These are phyloP conservation scores for Quercus lobata DNA, from an alignment of 331 rosid species.

Conservation along the genomic window DNA sequence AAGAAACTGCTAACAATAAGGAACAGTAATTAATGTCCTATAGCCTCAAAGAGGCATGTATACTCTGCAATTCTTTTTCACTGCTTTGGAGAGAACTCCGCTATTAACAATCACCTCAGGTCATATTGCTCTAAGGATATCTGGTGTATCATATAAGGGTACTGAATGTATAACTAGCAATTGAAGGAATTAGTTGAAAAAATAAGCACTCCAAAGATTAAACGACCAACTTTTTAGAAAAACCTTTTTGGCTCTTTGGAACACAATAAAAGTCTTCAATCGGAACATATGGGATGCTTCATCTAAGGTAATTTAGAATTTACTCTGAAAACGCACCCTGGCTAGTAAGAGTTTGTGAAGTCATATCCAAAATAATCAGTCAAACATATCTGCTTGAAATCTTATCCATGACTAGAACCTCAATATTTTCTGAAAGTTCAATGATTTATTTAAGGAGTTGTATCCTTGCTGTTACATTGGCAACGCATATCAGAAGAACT, in stretches of 20 bases:
- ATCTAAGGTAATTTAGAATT: not conserved
- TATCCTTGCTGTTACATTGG: not conserved
- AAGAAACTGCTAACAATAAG: not conserved
- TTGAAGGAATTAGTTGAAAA: not conserved
- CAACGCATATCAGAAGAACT: too few species aligned
- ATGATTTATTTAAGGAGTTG: not conserved
- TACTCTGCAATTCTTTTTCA: not conserved
- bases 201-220: too few species aligned
- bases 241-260: not conserved
- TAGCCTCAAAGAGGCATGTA: not conserved
- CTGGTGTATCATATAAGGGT: not conserved
- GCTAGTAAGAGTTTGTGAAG: too few species aligned
- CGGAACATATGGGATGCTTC: not conserved
- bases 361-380: not conserved
- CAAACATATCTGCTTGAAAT: not conserved
- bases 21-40: not conserved
- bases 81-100: not conserved
- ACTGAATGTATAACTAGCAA: not conserved
- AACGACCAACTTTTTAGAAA: not conserved
- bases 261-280: not conserved
- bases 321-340: too few species aligned
- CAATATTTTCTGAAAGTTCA: not conserved
- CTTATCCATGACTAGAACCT: not conserved
- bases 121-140: not conserved
- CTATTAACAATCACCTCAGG: not conserved